Evolutionary conservation across 345 rosid genomes (phyloP), one percentile per base, ranked within the genome.

Genomic region (Sapria himalayana): DNA sequence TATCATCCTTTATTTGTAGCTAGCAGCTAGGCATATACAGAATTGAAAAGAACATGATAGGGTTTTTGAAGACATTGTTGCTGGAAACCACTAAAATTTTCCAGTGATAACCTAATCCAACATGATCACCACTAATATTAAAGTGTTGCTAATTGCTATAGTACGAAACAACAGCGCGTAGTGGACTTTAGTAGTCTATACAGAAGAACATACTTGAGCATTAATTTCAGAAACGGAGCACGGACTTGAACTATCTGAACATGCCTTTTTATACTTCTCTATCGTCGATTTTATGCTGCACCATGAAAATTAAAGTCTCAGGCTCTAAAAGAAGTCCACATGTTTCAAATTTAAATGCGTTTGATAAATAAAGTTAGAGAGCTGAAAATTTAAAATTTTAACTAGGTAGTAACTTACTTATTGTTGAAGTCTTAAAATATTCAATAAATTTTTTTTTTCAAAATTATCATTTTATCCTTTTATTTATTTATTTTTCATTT

Each of bases 221-320:
- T 89, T 89, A 51, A 89, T 89, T 49, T 89, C 92, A n/a, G 76
- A 74, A 49, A 79, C 72, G 9, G 92, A 60, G 38, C 54, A 52
- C 0, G 78, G 40, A 41, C 67, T 71, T 41, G 80, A 45, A 42
- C 59, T 54, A 46, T 86, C 98, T 9, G 94, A 86, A 37, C 55
- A 54, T 18, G 93, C 95, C 65, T 79, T 89, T 71, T 82, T 84
- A 76, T 82, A 89, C 71, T 81, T 76, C 21, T 89, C 95, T 33
- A 84, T 84, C 12, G 92, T 82, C 52, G 81, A 51, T 56, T 73
- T 79, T 67, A 79, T 77, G 72, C 93, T 84, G 57, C 64, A 17
- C 10, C 7, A 6, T 8, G 9, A 43, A 34, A 22, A 44, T n/a
- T n/a, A 48, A 34, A 37, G 41, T 5, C 19, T 36, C 45, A 2